phyloP scores from a whole-genome alignment of 208 protist species.

The Leishmania major region DNA sequence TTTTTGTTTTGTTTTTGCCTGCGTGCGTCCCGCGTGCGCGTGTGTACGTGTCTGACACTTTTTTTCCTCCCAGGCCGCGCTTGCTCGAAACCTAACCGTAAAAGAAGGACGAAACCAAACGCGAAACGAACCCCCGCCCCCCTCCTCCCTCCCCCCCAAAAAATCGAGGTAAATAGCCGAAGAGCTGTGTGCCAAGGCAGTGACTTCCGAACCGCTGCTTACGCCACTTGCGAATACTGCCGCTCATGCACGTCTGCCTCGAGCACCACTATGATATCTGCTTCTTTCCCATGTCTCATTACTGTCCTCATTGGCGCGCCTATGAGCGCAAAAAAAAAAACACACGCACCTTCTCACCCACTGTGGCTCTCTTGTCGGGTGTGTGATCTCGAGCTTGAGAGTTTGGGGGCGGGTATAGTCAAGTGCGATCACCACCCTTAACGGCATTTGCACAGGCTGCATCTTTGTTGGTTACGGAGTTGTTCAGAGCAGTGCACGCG shows the following conservation, averaged over 20 bases:
- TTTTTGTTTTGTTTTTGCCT: not conserved
- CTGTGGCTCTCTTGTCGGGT: not conserved
- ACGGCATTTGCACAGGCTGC: not conserved
- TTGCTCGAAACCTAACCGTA: too few species aligned
- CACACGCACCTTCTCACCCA: not conserved
- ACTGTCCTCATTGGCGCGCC: not conserved
- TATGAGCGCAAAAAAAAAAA: not conserved
- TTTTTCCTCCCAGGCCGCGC: too few species aligned
- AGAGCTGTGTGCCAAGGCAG: not conserved
- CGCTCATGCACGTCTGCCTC: not conserved
- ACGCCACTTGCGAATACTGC: not conserved
- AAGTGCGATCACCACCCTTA: not conserved
- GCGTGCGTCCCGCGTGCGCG: not conserved
- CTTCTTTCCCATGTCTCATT: not conserved
- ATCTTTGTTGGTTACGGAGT: not conserved
- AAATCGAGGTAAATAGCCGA: not conserved
- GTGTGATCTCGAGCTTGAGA: too few species aligned
- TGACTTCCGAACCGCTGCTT: not conserved
- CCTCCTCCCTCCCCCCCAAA: too few species aligned
- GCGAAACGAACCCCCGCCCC: not conserved
- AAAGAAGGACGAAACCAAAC: too few species aligned
- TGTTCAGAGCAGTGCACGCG: not conserved
- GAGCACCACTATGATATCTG: not conserved
- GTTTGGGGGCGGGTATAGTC: not conserved
- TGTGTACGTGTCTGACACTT: too few species aligned